Conservation (phyloP, 2,329 filamentous ascomycete genomes). For the Emmonsiellopsis sp. region DNA sequence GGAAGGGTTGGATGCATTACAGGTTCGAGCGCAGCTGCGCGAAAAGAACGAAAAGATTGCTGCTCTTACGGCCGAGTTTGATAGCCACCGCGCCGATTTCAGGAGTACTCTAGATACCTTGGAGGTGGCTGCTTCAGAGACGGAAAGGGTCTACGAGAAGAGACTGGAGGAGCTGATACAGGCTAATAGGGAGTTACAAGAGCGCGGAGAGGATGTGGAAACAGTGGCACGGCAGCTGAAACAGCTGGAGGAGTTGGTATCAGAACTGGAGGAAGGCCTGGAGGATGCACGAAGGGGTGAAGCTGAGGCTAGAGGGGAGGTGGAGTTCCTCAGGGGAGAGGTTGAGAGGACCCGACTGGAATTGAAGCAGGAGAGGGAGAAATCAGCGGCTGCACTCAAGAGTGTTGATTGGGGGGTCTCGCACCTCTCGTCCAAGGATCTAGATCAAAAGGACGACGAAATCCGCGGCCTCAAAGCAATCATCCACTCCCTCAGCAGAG, state of each 20-base stretch:
- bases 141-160: conserved; percentile 79
- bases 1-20: conserved; percentile 64
- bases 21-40: conserved; percentile 70
- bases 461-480: conserved; percentile 95
- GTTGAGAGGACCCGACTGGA: conserved; percentile 87
- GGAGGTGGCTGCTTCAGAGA: conserved; percentile 91
- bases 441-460: conserved; percentile 94
- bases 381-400: conserved; percentile 55
- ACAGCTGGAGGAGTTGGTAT: conserved; percentile 89
- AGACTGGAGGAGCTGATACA: conserved; percentile 53
- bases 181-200: conserved; percentile 73
- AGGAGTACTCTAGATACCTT: conserved; percentile 93
- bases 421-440: conserved; percentile 51
- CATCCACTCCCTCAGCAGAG: conserved; percentile 86
- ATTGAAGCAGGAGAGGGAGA: conserved; percentile 77
- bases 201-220: conserved; percentile 80
- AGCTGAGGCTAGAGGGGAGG: conserved; percentile 88
- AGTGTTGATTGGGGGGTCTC: conserved; percentile 31
- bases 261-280: conserved; percentile 90
- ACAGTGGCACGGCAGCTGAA: conserved; percentile 85
- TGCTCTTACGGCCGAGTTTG: conserved; percentile 87
- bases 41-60: conserved; percentile 98
- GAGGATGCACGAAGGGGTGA: conserved; percentile 92
- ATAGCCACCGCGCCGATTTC: conserved; percentile 90
- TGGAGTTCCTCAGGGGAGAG: conserved; percentile 89